Conservation (phyloP, 441 rosid species). For the Cnidoscolus chayamansa region DNA sequence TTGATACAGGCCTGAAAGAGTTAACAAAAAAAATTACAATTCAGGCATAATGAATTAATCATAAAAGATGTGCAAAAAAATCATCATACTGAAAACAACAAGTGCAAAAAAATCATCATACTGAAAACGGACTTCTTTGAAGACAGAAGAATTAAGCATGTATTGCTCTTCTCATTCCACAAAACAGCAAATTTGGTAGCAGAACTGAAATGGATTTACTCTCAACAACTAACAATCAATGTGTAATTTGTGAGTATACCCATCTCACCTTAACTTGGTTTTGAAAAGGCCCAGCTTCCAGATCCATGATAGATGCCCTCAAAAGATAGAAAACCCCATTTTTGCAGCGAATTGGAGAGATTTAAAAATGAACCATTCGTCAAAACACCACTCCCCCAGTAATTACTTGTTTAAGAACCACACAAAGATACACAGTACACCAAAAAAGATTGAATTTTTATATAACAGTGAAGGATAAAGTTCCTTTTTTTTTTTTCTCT, state of each 20-base stretch:
- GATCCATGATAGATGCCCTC: constrained; percentile 54
- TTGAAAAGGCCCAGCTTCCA: constrained; percentile 43
- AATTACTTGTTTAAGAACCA: constrained; percentile 9
- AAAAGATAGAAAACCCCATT: constrained; percentile 32
- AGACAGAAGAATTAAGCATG: not conserved
- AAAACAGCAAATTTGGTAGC: not conserved
- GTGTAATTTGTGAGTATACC: not conserved
- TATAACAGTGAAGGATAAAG: not conserved
- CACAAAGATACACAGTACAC: constrained; percentile 8
- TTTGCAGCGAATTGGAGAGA: constrained; percentile 20
- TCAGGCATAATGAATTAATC: not conserved
- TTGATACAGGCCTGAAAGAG: not conserved
- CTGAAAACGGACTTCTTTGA: not conserved
- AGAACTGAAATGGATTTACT: not conserved
- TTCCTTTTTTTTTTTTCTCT: not conserved
- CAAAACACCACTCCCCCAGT: constrained; percentile 20
- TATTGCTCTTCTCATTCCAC: not conserved
- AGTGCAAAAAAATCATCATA: not conserved
- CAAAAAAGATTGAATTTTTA: not conserved
- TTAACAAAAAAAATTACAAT: not conserved
- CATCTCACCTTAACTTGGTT: constrained; percentile 52
- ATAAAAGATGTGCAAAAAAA: not conserved
- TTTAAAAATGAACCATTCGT: constrained; percentile 28
- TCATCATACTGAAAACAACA: not conserved
- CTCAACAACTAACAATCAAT: not conserved